Evolutionary conservation across 1,139 yeast genomes (phyloP), one percentile per base, ranked within the genome.

Genomic region (Yamadazyma mexicana): DNA sequence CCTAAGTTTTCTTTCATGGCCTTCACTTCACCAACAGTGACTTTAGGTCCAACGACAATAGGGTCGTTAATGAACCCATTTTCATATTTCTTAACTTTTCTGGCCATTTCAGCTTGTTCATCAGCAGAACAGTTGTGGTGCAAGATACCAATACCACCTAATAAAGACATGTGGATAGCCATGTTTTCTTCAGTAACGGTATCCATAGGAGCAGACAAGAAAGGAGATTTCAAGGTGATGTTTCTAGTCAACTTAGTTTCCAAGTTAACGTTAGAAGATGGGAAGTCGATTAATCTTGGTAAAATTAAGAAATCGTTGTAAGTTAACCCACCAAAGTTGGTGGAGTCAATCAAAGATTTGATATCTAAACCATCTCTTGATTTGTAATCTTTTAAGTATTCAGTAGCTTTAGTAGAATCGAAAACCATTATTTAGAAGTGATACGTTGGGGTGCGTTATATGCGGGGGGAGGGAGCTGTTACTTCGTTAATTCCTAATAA

Each of bases 181-280:
- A 92, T 92, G 47, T 83, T 86, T 48, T 89, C 75, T 74, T 92
- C 99, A 44, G 99, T 94, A 49, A 92, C 98, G 39, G 98, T 92
- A 69, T 92, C 98, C 99, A 92, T 92, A 55, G 99, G 99, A 58
- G 97, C 88, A 27, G 98, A 91, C 48, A 92, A 92, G 55, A 92
- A 87, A 47, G 99, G 99, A 38, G 96, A 75, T 73, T 86, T 89
- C 67, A 92, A 77, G 42, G 94, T 71, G 73, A 92, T 92, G 60
- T 84, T 86, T 75, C 86, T 89, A 62, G 98, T 89, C 66, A 92
- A 76, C 65, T 78, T 85, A 50, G 96, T 78, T 56, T 89, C 96
- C 60, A 91, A 75, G 42, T 73, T 69, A 45, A 94, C 98, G 26
- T 55, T 69, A 39, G 84, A 75, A 34, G 97, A 79, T 48, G 96